Conservation (phyloP, 1,284 basidiomycete genomes). For the Cryptococcus sp. region DNA sequence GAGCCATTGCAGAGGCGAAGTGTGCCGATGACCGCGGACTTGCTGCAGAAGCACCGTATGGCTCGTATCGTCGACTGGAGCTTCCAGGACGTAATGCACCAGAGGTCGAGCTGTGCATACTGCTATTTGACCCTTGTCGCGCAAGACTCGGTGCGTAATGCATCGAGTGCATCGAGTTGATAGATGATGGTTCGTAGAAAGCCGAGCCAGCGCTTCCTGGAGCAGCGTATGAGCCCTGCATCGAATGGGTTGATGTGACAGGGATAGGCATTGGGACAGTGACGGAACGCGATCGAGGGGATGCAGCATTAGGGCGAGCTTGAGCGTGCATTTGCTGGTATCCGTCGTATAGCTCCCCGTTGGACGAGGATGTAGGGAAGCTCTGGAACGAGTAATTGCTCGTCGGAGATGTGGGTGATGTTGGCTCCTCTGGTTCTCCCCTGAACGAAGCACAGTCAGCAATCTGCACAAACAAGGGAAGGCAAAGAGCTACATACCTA, state of each 20-base stretch:
- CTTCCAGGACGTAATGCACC: constrained; percentile 24
- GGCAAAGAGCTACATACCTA: constrained; percentile 50
- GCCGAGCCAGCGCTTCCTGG: constrained; percentile 20
- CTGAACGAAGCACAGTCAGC: constrained; percentile 15
- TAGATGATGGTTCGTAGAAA: constrained; percentile 20
- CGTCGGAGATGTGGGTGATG: constrained; percentile 31
- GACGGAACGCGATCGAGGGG: constrained; percentile 22
- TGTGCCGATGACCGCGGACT: constrained; percentile 10
- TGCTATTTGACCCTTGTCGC: constrained; percentile 20
- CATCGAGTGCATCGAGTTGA: constrained; percentile 11
- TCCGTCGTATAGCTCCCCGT: constrained; percentile 24
- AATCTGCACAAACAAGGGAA: not conserved
- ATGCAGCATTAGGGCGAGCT: constrained; percentile 5
- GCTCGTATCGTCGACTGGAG: constrained; percentile 22
- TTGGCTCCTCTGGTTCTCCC: constrained; percentile 43
- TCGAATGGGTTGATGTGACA: constrained; percentile 15
- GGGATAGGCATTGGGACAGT: constrained; percentile 36
- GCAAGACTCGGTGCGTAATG: constrained; percentile 18
- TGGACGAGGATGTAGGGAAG: constrained; percentile 19
- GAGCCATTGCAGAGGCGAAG: constrained; percentile 4
- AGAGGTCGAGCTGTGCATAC: constrained; percentile 17
- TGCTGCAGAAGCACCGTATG: constrained; percentile 20
- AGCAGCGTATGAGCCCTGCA: constrained; percentile 14
- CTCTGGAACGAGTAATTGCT: constrained; percentile 24
- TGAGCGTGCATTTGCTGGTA: constrained; percentile 15